Base-by-base conservation (phyloP, 1,139 yeast genomes). In the Debaryomyces fabryi region DNA sequence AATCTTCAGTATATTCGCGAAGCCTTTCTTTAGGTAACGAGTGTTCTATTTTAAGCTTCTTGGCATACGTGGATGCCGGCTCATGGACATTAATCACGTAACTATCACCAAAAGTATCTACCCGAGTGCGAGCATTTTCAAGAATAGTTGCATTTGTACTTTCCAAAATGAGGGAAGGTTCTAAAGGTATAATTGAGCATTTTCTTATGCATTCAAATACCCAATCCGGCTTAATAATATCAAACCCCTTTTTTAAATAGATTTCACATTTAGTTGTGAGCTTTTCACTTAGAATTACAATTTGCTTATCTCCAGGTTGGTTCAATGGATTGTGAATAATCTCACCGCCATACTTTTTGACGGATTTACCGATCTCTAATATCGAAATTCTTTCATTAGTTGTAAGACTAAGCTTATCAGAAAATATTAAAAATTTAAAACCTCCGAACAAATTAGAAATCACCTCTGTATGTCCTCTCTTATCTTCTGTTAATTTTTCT, bases 171-270 rank as follows among this genome's bases (percentile, higher is more conserved):
- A 88, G 83, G 8, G 65, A 59, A 0, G 89, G 86, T 56, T 89
- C 96, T 9, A 86, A 56, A 1, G 77, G 78, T 0, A 89, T 64
- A 2, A 84, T 47, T 2, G 59, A 52, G 0, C 66, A 58, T 18
- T 72, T 64, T 12, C 66, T 58, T 3, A 88, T 68, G 57, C 96
- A 83, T 54, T 88, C 91, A 41, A 82, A 69, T 6, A 90, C 63
- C 96, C 97, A 93, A 16, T 66, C 65, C 0, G 96, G 92, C 47
- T 68, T 75, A 6, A 90, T 60, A 0, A 92, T 72, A 57, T 86
- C 89, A 54, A 74, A 78, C 0, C 85, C 85, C 32, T 72, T 62
- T 4, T 71, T 63, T 3, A 72, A 59, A 44, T 82, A 65, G 0
- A 71, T 67, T 8, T 66, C 63, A 6, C 83, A 79, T 37, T 74